Evolutionary conservation across 176 grass and related monocot species (phyloP), one percentile per base, ranked within the genome.

Genomic region (Aegilops bicornis): DNA sequence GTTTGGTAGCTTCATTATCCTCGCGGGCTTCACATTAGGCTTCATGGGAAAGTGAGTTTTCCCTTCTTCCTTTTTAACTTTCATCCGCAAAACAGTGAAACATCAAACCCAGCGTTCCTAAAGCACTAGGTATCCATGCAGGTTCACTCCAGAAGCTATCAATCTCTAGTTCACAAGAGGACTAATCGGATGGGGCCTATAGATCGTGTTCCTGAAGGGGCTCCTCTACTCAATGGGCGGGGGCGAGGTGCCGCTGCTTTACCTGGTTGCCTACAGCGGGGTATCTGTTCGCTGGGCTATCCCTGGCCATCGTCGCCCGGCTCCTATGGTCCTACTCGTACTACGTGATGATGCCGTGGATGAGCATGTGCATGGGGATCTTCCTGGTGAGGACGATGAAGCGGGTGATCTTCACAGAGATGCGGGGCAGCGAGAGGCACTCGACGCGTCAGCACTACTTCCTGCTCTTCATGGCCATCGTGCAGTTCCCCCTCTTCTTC

Each of bases 381-480:
- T 98, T 98, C 56, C 59, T 98, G 73, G 89, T 94, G 81, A 93
- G 92, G 79, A 98, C 95, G 23, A 95, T 93, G 86, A 98, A 93
- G 86, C 65, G 95, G 84, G 89, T 98, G 52, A 73, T 98, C 19
- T 95, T 93, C 31, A 83, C 87, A 0, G 93, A 95, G 72, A 86
- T 79, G 63, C 93, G 87, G 58, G 93, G 83, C 80, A 95, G 92
- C 4, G 91, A 95, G 67, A 91, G 87, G 68, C 93, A 80, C 76
- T 93, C 89, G 0, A 86, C 89, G 3, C 32, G 95, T 32, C 88
- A 98, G 52, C 91, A 98, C 63, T 98, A 91, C 60, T 88, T 98
- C 69, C 79, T 95, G 48, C 91, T 95, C 42, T 91, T 98, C 69
- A 88, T 95, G 88, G 96, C 89, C 20, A 78, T 93, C 35, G 91